Evolutionary conservation across 1,284 basidiomycete genomes (phyloP).

Genomic region (Wallemia hederae): DNA sequence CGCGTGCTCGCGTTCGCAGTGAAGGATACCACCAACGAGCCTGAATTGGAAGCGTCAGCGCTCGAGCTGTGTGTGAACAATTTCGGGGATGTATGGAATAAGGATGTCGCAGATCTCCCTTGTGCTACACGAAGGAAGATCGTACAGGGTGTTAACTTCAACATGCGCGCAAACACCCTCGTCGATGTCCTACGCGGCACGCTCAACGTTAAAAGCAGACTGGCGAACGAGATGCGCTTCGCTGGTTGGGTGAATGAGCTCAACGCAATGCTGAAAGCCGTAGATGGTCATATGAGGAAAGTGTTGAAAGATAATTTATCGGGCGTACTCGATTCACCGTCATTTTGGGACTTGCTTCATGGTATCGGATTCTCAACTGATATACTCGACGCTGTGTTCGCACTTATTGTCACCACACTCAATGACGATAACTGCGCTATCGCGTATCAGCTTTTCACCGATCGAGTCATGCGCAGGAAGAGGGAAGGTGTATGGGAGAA

Average conservation of each 20-base stretch:
- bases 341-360: slow-evolving; percentile 10
- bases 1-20: slow-evolving; percentile 51
- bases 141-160: slow-evolving; percentile 11
- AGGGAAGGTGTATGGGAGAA: neutral
- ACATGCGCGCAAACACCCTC: neutral
- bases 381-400: slow-evolving; percentile 10
- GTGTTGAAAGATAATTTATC: slow-evolving; percentile 6
- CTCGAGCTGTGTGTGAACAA: slow-evolving; percentile 41
- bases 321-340: slow-evolving; percentile 7
- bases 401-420: slow-evolving; percentile 6
- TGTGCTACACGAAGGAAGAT: slow-evolving; percentile 33
- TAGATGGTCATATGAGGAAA: slow-evolving; percentile 9
- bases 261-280: slow-evolving; percentile 16
- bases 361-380: slow-evolving; percentile 14
- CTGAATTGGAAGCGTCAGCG: slow-evolving; percentile 35
- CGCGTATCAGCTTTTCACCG: neutral
- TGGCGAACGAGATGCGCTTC: slow-evolving; percentile 10
- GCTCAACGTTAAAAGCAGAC: slow-evolving; percentile 7
- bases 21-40: slow-evolving; percentile 40
- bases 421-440: slow-evolving; percentile 5
- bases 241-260: slow-evolving; percentile 10
- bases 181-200: neutral
- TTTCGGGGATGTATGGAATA: slow-evolving; percentile 58
- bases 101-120: slow-evolving; percentile 41
- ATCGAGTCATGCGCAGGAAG: neutral